These are phyloP conservation scores for Nannochloropsis gaditana DNA, from an alignment of 108 stramenopile genomes.

Conservation along the genomic window DNA sequence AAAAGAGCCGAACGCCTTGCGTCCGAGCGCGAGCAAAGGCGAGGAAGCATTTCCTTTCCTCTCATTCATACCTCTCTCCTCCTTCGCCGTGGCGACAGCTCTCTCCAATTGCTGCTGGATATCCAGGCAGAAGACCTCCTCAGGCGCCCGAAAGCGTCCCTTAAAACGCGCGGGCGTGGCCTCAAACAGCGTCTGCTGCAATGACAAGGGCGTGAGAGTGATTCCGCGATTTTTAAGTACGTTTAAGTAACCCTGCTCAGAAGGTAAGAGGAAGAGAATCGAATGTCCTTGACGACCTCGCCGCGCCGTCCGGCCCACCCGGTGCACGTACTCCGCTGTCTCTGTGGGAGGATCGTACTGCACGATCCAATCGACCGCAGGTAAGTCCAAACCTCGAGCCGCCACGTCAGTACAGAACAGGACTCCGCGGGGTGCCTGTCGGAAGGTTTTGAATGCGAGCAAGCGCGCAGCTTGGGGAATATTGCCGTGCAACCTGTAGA, in stretches of 20 bases:
- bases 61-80: too few species aligned
- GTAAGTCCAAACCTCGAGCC: slow-evolving; percentile 88
- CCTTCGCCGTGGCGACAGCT: neutral
- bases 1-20: slow-evolving; percentile 40
- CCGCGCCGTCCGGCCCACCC: slow-evolving; percentile 92
- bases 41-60: slow-evolving; percentile 1
- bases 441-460: slow-evolving; percentile 31
- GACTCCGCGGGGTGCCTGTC: slow-evolving; percentile 54
- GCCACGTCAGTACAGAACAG: slow-evolving; percentile 96
- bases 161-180: neutral
- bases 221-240: slow-evolving; percentile 37
- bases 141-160: slow-evolving; percentile 26
- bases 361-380: slow-evolving; percentile 88
- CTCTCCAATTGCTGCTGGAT: slow-evolving; percentile 29
- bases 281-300: slow-evolving; percentile 72
- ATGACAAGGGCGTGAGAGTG: slow-evolving; percentile 32
- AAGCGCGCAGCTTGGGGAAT: slow-evolving; percentile 35
- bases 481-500: slow-evolving; percentile 41
- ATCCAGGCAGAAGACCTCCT: slow-evolving; percentile 27
- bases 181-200: slow-evolving; percentile 32
- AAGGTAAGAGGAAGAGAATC: slow-evolving; percentile 70
- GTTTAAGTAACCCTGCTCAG: slow-evolving; percentile 73
- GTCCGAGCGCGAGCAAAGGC: slow-evolving; percentile 31
- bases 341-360: slow-evolving; percentile 94
- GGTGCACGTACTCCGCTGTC: slow-evolving; percentile 84